Evolutionary conservation across 116 monocot genomes (phyloP).

Genomic region (Cymodocea nodosa): DNA sequence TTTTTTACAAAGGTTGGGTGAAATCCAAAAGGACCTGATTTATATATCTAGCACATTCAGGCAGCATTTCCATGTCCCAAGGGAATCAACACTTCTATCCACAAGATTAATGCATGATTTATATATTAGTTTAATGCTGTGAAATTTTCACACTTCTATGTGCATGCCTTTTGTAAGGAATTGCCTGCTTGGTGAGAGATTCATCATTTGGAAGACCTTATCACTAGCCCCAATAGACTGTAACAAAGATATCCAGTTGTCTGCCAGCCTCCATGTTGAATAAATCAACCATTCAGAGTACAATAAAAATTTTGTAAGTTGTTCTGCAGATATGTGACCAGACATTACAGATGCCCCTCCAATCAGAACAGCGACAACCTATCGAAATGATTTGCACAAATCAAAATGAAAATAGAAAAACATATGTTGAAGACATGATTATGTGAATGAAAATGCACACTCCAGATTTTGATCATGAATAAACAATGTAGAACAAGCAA

Average conservation of each 20-base stretch:
- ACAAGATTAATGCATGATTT: too few species aligned
- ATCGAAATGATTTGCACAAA: conserved; percentile 4
- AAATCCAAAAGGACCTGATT: too few species aligned
- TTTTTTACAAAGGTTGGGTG: too few species aligned
- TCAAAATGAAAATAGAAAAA: not conserved
- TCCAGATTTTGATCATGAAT: not conserved
- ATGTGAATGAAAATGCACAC: not conserved
- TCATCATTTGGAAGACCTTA: conserved; percentile 82
- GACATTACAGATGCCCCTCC: conserved; percentile 79
- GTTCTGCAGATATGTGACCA: conserved; percentile 82
- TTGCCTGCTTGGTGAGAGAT: conserved; percentile 62
- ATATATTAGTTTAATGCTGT: too few species aligned
- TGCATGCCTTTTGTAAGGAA: conserved; percentile 44
- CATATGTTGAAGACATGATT: not conserved
- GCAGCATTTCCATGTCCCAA: too few species aligned
- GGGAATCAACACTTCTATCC: too few species aligned
- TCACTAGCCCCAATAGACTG: conserved; percentile 94
- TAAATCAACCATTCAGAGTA: conserved; percentile 93
- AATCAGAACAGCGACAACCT: conserved; percentile 84
- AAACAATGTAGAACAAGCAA: too few species aligned
- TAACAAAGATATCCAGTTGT: conserved; percentile 88
- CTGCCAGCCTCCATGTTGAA: conserved; percentile 83
- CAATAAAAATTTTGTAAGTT: conserved; percentile 82
- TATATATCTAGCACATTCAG: too few species aligned
- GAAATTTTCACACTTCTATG: too few species aligned